These are phyloP conservation scores for Pythium graminicola DNA, from an alignment of 352 stramenopile species.

Conservation along the genomic window DNA sequence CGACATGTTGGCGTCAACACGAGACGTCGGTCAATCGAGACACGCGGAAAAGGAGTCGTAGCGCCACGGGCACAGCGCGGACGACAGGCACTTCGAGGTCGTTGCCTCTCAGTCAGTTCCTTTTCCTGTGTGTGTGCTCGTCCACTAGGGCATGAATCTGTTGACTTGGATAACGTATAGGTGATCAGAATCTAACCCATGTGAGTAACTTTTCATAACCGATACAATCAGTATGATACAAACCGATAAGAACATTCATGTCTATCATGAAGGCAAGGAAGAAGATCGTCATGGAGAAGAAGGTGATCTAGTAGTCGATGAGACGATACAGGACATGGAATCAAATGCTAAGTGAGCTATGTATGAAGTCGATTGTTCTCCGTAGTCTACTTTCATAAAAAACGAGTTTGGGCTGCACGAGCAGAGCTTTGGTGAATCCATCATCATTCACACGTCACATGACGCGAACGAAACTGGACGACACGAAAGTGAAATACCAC, in stretches of 20 bases:
- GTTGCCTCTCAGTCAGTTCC: conserved; percentile 2
- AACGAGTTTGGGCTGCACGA: not conserved
- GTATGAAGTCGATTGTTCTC: conserved; percentile 2
- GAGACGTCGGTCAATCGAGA: no score
- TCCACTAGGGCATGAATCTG: not conserved
- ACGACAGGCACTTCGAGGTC: conserved; percentile 7
- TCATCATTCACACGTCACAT: not conserved
- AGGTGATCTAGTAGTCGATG: not conserved
- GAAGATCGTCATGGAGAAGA: not conserved
- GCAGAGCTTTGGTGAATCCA: not conserved
- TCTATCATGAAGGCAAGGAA: not conserved
- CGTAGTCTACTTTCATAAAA: conserved; percentile 19
- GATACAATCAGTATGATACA: not conserved
- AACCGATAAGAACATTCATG: not conserved
- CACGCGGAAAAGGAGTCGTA: no score
- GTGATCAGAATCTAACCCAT: conserved; percentile 2
- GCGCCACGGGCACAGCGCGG: no score
- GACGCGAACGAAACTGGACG: conserved; percentile 14
- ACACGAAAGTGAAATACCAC: no score
- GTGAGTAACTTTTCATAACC: not conserved
- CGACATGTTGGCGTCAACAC: conserved; percentile 10
- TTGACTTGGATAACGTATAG: conserved; percentile 7
- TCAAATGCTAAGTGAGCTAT: not conserved
- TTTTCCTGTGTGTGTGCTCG: not conserved
- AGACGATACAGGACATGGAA: not conserved